Evolutionary conservation across 768 basidiomycete genomes (phyloP).

Genomic region (Coprinopsis cinerea): DNA sequence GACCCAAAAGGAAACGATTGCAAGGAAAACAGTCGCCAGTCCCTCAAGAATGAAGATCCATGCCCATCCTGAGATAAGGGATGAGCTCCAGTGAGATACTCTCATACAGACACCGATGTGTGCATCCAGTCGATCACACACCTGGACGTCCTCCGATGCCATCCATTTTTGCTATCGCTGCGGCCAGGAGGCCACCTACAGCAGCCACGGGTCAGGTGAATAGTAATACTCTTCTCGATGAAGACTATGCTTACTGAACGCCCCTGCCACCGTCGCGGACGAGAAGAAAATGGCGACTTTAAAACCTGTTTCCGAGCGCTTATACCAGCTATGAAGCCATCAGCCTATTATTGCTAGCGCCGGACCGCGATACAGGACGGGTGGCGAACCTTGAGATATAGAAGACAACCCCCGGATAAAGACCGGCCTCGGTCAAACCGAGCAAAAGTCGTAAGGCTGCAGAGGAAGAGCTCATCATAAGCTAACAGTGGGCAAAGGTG

Average conservation of each 20-base stretch:
- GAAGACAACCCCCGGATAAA: constrained; percentile 55
- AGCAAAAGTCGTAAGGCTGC: constrained; percentile 58
- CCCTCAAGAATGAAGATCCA: constrained; percentile 79
- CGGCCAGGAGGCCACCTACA: constrained; percentile 57
- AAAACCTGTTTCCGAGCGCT: constrained; percentile 65
- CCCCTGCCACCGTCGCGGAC: constrained; percentile 73
- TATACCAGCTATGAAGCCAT: constrained; percentile 61
- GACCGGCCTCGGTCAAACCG: constrained; percentile 55
- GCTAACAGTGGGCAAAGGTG: not conserved
- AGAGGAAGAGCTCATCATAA: not conserved
- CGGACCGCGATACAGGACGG: not conserved
- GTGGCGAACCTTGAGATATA: constrained; percentile 49
- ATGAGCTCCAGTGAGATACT: not conserved
- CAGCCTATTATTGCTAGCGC: not conserved
- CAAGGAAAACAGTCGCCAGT: constrained; percentile 55
- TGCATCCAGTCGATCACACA: too few species aligned
- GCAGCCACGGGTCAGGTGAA: not conserved
- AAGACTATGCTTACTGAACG: constrained; percentile 45
- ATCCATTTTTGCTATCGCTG: constrained; percentile 65
- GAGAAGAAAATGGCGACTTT: constrained; percentile 75
- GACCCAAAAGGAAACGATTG: constrained; percentile 60
- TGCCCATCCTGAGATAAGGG: constrained; percentile 38
- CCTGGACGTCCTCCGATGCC: constrained; percentile 58
- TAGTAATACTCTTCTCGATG: not conserved
- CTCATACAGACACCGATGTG: constrained; percentile 33